Percentiles rank a stretch among this genome's conserved stretches.
phyloP scores from a whole-genome alignment of 257 asterid species.

The Solanum gracilifrons region DNA sequence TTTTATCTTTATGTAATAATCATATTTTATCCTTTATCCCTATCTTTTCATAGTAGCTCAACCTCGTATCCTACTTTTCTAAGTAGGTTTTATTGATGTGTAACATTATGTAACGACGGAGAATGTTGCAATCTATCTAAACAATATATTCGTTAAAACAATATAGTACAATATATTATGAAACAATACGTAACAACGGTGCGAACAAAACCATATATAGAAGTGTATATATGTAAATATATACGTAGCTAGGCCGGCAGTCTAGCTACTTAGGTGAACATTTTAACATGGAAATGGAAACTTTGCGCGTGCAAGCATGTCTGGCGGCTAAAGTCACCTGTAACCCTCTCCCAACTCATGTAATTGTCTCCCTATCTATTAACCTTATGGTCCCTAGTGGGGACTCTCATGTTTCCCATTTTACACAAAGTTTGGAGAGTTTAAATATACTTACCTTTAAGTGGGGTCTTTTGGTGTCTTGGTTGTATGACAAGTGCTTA shows the following conservation, averaged over 20 bases:
- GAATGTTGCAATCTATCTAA: not conserved
- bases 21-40: not conserved
- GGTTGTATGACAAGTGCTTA: conserved; percentile 25
- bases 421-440: not conserved
- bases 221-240: not conserved
- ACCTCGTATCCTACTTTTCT: not conserved
- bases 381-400: conserved; percentile 38
- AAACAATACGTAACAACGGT: too few relatives aligned
- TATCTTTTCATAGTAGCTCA: not conserved
- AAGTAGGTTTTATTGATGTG: not conserved
- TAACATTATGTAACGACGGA: not conserved
- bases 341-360: conserved; percentile 24
- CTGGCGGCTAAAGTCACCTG: conserved; percentile 67
- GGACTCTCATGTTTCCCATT: conserved; percentile 29
- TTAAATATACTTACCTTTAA: conserved; percentile 4
- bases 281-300: not conserved
- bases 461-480: conserved; percentile 37
- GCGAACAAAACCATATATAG: not conserved
- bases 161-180: too few relatives aligned
- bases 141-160: not conserved
- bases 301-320: conserved; percentile 57
- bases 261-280: not conserved
- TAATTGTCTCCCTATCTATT: conserved; percentile 14
- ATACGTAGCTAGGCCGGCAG: not conserved
- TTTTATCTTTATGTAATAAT: not conserved